These are phyloP conservation scores for Camelina neglecta DNA, from an alignment of 345 rosid genomes.

Conservation along the genomic window DNA sequence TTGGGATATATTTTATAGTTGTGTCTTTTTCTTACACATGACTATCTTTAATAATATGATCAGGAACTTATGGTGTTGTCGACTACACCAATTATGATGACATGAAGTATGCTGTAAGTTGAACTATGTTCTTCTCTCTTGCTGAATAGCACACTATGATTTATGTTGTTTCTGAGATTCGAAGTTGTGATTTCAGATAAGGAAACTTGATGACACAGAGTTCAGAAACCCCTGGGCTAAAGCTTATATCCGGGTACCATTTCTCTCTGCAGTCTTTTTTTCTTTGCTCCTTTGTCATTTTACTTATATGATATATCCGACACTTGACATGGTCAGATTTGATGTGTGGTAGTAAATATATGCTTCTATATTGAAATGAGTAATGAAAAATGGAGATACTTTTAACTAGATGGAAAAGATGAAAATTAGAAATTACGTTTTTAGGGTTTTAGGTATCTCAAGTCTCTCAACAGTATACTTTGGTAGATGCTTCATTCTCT, in stretches of 20 bases:
- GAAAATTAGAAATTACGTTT: background rate
- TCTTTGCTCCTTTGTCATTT: background rate
- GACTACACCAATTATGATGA: slow-evolving; percentile 92
- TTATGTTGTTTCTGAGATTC: background rate
- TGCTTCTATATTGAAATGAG: background rate
- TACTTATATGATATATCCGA: no score
- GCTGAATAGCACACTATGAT: background rate
- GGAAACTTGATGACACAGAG: slow-evolving; percentile 85
- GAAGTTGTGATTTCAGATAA: slow-evolving; percentile 46
- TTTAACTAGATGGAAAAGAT: background rate
- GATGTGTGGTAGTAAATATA: background rate
- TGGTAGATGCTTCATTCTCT: background rate
- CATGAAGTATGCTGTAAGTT: slow-evolving; percentile 96
- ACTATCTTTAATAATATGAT: slow-evolving; percentile 17
- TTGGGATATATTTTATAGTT: background rate
- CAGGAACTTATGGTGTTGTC: slow-evolving; percentile 91
- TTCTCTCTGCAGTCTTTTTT: slow-evolving; percentile 3
- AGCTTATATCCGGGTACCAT: slow-evolving; percentile 68
- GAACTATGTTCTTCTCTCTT: slow-evolving; percentile 8
- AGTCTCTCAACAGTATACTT: background rate
- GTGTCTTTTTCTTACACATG: background rate
- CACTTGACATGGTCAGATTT: background rate
- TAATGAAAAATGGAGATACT: background rate
- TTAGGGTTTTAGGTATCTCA: background rate
- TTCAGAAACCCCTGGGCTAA: slow-evolving; percentile 90